Evolutionary conservation across 768 basidiomycete species (phyloP).

Genomic region (Pholiota conissans): DNA sequence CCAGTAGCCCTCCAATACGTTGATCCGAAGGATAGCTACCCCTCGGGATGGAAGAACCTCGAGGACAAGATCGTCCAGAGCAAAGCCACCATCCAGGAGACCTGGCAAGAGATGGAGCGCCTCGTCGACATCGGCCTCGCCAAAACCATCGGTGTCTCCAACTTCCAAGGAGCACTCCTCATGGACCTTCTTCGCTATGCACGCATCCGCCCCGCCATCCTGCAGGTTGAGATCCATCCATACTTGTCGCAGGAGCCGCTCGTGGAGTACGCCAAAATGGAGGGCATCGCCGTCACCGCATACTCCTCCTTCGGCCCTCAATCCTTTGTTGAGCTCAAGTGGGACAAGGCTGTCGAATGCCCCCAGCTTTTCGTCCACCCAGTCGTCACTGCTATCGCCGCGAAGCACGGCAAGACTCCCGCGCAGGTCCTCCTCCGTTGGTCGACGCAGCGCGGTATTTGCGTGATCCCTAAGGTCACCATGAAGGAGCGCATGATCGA

Average conservation of each 20-base stretch:
- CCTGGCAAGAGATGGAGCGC: slow-evolving; percentile 82
- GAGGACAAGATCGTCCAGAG: slow-evolving; percentile 68
- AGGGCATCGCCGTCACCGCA: slow-evolving; percentile 64
- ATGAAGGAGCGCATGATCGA: slow-evolving; percentile 42
- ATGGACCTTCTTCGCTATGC: slow-evolving; percentile 81
- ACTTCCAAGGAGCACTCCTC: slow-evolving; percentile 71
- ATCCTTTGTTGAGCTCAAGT: slow-evolving; percentile 65
- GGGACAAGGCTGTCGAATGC: slow-evolving; percentile 51
- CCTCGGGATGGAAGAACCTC: slow-evolving; percentile 80
- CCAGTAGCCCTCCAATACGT: slow-evolving; percentile 82
- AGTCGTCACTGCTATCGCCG: slow-evolving; percentile 43
- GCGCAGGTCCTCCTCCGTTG: slow-evolving; percentile 79
- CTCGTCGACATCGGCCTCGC: slow-evolving; percentile 69
- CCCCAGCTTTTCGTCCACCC: slow-evolving; percentile 56
- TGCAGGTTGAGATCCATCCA: slow-evolving; percentile 75
- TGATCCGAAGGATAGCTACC: slow-evolving; percentile 72
- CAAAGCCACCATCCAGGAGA: slow-evolving; percentile 74
- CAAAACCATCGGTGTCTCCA: slow-evolving; percentile 81
- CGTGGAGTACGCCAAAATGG: slow-evolving; percentile 50
- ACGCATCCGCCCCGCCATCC: slow-evolving; percentile 64
- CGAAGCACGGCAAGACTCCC: slow-evolving; percentile 50
- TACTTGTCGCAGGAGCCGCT: slow-evolving; percentile 65
- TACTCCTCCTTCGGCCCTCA: slow-evolving; percentile 51
- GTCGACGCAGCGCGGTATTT: slow-evolving; percentile 74
- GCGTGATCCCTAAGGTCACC: slow-evolving; percentile 76